Conservation (phyloP, 2,329 filamentous ascomycete genomes). For the Pestalotiopsis sp. region DNA sequence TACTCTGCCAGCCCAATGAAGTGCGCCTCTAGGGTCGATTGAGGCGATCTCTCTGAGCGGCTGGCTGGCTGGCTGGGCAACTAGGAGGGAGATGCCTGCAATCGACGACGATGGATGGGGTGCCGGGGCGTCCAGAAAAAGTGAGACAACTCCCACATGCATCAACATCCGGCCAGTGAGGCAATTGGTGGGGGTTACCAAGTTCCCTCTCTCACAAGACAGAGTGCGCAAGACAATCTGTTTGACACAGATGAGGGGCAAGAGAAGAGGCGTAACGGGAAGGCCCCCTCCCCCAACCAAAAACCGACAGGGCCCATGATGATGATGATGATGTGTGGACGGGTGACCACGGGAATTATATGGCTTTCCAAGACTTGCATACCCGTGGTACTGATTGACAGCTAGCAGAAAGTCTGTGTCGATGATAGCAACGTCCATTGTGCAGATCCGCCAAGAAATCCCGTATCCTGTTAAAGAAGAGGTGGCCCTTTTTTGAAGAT, state of each 20-base stretch:
- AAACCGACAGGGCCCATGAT: too few species aligned
- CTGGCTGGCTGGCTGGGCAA: background rate
- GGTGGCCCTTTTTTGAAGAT: too few species aligned
- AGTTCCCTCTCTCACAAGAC: background rate
- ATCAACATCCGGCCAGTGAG: background rate
- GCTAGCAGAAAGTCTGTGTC: background rate
- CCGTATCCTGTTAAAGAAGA: too few species aligned
- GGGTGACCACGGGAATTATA: background rate
- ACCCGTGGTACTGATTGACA: background rate
- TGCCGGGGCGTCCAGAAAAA: background rate
- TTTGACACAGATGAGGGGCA: conserved; percentile 1
- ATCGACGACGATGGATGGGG: background rate
- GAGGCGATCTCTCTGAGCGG: background rate
- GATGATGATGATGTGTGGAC: background rate
- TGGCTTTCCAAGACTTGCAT: background rate
- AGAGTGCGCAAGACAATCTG: conserved; percentile 1
- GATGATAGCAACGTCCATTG: background rate
- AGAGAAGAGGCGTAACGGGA: background rate
- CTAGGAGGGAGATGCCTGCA: background rate
- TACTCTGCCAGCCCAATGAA: background rate
- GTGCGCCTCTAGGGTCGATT: background rate
- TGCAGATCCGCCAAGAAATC: background rate
- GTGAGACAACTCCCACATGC: conserved; percentile 2
- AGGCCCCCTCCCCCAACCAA: background rate
- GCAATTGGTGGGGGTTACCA: background rate